Conservation (phyloP, 805 yeast species). For the Barnettozyma pratensis region DNA sequence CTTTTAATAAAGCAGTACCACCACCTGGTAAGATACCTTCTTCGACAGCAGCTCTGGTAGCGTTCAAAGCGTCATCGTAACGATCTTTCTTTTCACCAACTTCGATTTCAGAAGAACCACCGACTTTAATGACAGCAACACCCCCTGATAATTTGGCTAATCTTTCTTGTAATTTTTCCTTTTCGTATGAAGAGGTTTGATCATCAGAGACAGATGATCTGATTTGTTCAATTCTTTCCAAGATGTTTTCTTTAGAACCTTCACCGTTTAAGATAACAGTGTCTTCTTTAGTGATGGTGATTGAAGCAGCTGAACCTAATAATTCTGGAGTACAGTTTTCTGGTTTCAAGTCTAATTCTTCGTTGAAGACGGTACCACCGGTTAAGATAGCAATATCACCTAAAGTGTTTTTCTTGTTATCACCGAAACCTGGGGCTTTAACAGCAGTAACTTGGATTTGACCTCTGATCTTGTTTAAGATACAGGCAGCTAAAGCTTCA, state of each 20-base stretch:
- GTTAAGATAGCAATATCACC: slow-evolving; percentile 93
- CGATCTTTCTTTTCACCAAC: slow-evolving; percentile 99
- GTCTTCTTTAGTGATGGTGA: slow-evolving; percentile 94
- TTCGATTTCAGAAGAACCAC: slow-evolving; percentile 97
- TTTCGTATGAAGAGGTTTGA: slow-evolving; percentile 63
- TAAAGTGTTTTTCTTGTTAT: slow-evolving; percentile 94
- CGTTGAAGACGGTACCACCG: slow-evolving; percentile 54
- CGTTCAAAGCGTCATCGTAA: slow-evolving; percentile 97
- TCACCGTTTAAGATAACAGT: slow-evolving; percentile 93
- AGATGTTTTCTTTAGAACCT: slow-evolving; percentile 81
- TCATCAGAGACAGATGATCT: slow-evolving; percentile 23
- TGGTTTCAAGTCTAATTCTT: slow-evolving; percentile 87
- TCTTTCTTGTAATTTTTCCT: slow-evolving; percentile 96
- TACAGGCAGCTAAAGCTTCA: slow-evolving; percentile 98
- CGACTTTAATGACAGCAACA: slow-evolving; percentile 97
- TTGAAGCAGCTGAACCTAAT: slow-evolving; percentile 88
- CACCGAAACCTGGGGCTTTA: slow-evolving; percentile 99
- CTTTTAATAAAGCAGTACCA: slow-evolving; percentile 97
- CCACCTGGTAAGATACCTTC: slow-evolving; percentile 99
- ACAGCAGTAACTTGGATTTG: slow-evolving; percentile 98
- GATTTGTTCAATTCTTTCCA: slow-evolving; percentile 73
- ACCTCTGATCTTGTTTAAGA: slow-evolving; percentile 95
- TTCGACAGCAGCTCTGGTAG: slow-evolving; percentile 98
- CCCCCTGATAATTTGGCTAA: slow-evolving; percentile 97
- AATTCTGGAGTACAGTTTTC: slow-evolving; percentile 90